A percentile compares a stretch with the other conserved stretches of the same genome.
Evolutionary conservation across 805 yeast genomes (phyloP).

Genomic region (Pichia gijzeniarum): DNA sequence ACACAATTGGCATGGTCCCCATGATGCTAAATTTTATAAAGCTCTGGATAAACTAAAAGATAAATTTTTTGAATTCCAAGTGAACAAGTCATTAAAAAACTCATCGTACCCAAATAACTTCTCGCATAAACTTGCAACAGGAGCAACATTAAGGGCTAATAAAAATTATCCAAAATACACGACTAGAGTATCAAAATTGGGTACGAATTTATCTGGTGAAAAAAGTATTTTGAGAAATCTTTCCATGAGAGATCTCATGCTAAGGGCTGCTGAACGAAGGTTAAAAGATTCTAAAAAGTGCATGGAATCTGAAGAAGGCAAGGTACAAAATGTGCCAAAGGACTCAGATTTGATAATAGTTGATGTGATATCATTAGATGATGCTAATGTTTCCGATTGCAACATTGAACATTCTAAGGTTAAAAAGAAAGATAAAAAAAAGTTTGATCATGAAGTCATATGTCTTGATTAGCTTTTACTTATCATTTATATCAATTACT

Average conservation of each 20-base stretch:
- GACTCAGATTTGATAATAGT: conserved; percentile 40
- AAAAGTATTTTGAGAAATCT: neutral
- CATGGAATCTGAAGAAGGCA: conserved; percentile 19
- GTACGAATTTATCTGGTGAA: conserved; percentile 15
- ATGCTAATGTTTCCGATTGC: neutral
- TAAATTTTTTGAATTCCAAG: conserved; percentile 40
- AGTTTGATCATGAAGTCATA: neutral
- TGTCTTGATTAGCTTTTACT: conserved; percentile 2
- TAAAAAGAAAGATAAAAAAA: neutral
- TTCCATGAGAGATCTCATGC: conserved; percentile 37
- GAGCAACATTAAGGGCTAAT: too few species aligned
- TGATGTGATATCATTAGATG: conserved; percentile 21
- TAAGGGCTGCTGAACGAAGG: conserved; percentile 61
- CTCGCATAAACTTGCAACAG: neutral
- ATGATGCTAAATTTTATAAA: conserved; percentile 63
- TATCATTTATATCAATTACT: neutral
- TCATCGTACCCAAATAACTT: conserved; percentile 41
- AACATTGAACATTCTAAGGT: neutral
- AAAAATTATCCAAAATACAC: conserved; percentile 32
- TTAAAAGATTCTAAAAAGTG: conserved; percentile 48
- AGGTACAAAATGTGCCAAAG: conserved; percentile 31
- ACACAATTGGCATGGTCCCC: conserved; percentile 78
- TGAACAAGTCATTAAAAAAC: conserved; percentile 36
- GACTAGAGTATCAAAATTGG: conserved; percentile 34
- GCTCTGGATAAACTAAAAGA: conserved; percentile 54